Evolutionary conservation across 441 rosid species (phyloP).

Genomic region (Mallotus japonicus): DNA sequence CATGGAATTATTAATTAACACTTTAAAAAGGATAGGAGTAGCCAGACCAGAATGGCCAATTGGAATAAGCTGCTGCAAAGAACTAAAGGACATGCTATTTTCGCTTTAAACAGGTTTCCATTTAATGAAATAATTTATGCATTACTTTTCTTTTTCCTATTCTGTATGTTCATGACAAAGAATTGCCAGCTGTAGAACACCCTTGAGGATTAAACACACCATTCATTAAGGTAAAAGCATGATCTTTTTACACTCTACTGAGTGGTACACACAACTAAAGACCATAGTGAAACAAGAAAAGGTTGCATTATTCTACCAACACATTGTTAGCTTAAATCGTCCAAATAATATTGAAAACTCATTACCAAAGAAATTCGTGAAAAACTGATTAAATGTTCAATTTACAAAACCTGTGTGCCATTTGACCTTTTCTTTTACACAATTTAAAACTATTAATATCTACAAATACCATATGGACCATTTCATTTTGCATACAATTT

Average conservation of each 20-base stretch:
- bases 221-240: not conserved
- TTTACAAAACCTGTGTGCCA: not conserved
- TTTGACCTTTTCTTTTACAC: not conserved
- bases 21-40: not conserved
- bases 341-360: no score
- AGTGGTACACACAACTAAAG: not conserved
- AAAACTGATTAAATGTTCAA: no score
- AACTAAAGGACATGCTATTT: not conserved
- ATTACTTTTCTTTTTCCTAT: no score
- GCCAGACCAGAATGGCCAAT: not conserved
- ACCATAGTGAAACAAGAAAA: not conserved
- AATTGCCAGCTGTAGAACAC: not conserved
- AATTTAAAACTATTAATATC: not conserved
- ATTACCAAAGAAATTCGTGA: no score
- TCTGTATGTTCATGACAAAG: not conserved
- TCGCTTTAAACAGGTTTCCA: not conserved
- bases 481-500: not conserved
- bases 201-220: not conserved
- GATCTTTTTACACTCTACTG: not conserved
- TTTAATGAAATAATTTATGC: not conserved
- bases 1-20: not conserved
- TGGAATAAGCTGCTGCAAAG: not conserved
- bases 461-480: not conserved
- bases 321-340: no score
- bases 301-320: not conserved